These are phyloP conservation scores for Penicillium alfredii DNA, from an alignment of 495 filamentous ascomycete species.

Conservation along the genomic window DNA sequence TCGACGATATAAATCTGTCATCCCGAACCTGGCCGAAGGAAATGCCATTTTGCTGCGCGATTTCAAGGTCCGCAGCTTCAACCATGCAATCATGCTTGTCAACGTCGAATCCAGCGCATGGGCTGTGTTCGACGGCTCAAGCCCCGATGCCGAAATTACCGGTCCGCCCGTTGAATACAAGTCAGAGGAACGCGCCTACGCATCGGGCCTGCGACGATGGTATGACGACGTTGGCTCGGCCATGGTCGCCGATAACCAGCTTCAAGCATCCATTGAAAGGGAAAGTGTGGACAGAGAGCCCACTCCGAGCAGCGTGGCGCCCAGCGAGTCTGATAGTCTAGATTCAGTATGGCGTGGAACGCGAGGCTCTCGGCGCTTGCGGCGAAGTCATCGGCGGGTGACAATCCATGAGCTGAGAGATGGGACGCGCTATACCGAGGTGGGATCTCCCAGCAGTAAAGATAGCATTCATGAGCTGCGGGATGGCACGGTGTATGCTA, in stretches of 20 bases:
- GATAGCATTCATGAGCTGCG: conserved; percentile 41
- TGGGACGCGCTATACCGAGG: conserved; percentile 39
- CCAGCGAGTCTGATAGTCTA: conserved; percentile 34
- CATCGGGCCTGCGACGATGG: conserved; percentile 46
- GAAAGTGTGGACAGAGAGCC: conserved; percentile 27
- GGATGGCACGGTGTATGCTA: conserved; percentile 43
- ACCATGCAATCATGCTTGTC: conserved; percentile 41
- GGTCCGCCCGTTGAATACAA: conserved; percentile 64
- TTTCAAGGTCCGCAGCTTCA: conserved; percentile 57
- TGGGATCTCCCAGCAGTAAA: conserved; percentile 30
- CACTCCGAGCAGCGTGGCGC: conserved; percentile 27
- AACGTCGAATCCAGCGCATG: conserved; percentile 52
- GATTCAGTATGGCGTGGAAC: too few species aligned
- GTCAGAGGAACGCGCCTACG: conserved; percentile 51
- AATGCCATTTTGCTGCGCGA: conserved; percentile 70
- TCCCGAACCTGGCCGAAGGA: conserved; percentile 64
- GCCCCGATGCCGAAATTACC: conserved; percentile 43
- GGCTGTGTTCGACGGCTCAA: conserved; percentile 51
- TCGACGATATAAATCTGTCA: conserved; percentile 61
- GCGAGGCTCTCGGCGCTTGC: conserved; percentile 27
- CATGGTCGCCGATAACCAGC: conserved; percentile 34
- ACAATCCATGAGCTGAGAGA: conserved; percentile 43
- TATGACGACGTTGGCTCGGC: conserved; percentile 29
- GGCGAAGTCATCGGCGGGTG: conserved; percentile 30
- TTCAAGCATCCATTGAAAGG: conserved; percentile 33